Percentiles rank a stretch among this genome's conserved stretches.
Evolutionary conservation across 139 green algal genomes (phyloP).

Genomic region (Pleodorina starrii): DNA sequence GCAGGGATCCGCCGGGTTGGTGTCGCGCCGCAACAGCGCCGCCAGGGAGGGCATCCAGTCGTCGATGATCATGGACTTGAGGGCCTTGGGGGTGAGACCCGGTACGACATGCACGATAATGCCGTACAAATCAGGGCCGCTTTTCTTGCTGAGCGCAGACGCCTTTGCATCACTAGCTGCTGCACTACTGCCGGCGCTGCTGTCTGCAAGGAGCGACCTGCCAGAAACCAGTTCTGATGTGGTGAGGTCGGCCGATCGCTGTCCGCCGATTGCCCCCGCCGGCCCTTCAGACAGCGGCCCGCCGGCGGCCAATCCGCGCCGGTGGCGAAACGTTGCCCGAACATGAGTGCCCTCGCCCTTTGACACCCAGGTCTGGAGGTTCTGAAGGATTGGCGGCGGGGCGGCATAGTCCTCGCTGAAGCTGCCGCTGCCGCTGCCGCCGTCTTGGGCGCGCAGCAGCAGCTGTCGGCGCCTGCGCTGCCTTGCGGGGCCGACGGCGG

Average conservation of each 20-base stretch:
- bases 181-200: not conserved
- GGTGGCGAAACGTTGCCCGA: not conserved
- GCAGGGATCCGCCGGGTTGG: not conserved
- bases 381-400: too few species aligned
- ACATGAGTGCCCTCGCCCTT: not conserved
- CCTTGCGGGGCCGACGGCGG: not conserved
- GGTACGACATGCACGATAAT: not conserved
- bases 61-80: not conserved
- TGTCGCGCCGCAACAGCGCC: not conserved
- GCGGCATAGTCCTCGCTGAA: not conserved
- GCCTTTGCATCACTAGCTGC: not conserved
- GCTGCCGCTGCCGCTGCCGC: not conserved
- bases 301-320: not conserved
- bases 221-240: not conserved
- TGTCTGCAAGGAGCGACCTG: not conserved
- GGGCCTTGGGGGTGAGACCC: not conserved
- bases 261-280: not conserved
- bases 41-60: not conserved
- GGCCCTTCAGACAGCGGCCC: not conserved
- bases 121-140: not conserved
- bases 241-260: not conserved
- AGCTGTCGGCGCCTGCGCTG: not conserved
- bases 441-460: not conserved
- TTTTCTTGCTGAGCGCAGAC: not conserved
- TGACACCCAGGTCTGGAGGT: too few species aligned